phyloP scores from a whole-genome alignment of 1,284 basidiomycete genomes.

The Leccinum griseonigrum region DNA sequence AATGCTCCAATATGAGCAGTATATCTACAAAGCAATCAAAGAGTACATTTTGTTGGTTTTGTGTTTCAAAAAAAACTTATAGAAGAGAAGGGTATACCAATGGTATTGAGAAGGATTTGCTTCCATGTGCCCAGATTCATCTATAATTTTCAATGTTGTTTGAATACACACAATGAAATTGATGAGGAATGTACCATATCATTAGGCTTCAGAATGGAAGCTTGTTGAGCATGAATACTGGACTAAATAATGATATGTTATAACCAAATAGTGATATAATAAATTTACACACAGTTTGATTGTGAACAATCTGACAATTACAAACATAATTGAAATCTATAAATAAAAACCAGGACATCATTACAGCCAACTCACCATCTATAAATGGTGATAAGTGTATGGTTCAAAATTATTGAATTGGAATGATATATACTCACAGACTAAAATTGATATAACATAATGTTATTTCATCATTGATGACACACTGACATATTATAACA shows the following conservation, averaged over 20 bases:
- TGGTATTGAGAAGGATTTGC: background rate
- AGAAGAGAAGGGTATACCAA: background rate
- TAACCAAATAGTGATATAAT: background rate
- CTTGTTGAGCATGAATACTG: accelerated
- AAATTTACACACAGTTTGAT: background rate
- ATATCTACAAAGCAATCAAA: accelerated
- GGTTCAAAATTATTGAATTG: background rate
- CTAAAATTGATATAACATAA: background rate
- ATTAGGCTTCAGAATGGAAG: background rate
- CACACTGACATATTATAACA: background rate
- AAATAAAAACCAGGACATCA: background rate
- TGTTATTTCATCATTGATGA: background rate
- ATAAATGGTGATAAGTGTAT: background rate
- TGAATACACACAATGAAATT: background rate
- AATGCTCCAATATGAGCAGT: background rate
- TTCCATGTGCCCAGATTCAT: background rate
- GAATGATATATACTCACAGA: background rate
- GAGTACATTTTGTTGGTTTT: too few species aligned
- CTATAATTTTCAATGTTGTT: background rate
- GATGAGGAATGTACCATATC: background rate
- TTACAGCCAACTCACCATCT: background rate
- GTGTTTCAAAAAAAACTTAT: background rate
- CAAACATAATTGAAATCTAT: background rate
- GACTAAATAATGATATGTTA: background rate
- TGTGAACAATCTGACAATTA: background rate